Evolutionary conservation across 163 green algal genomes (phyloP).

Genomic region (Chlamydomonas reinhardtii): DNA sequence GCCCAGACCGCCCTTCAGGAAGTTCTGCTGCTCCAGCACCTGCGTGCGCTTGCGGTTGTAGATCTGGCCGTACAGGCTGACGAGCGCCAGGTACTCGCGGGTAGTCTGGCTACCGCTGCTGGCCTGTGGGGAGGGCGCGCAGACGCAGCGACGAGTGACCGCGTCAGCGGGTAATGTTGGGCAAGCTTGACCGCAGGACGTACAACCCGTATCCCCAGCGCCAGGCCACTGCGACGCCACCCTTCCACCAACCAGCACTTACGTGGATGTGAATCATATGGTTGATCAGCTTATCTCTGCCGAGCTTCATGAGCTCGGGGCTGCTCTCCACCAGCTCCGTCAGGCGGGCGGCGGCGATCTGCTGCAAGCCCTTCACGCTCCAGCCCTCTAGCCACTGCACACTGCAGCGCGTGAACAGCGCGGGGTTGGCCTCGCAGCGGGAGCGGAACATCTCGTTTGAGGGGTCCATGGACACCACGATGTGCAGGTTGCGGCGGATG

Average conservation of each 20-base stretch:
- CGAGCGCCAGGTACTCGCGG: conserved; percentile 71
- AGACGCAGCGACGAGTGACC: background rate
- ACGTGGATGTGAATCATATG: conserved; percentile 66
- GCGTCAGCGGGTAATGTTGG: too few relatives aligned
- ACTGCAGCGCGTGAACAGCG: conserved; percentile 76
- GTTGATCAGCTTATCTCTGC: conserved; percentile 47
- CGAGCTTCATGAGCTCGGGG: conserved; percentile 23
- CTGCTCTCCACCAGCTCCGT: conserved; percentile 35
- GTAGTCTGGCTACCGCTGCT: conserved; percentile 43
- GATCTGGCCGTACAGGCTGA: conserved; percentile 71
- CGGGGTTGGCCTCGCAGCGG: conserved; percentile 77
- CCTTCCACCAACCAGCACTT: background rate
- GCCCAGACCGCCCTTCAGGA: conserved; percentile 77
- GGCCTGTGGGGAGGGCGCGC: background rate
- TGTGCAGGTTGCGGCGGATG: conserved; percentile 72
- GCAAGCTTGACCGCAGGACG: background rate
- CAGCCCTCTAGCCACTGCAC: conserved; percentile 79
- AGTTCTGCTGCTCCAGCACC: conserved; percentile 76
- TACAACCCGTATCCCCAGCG: background rate
- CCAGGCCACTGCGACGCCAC: too few relatives aligned
- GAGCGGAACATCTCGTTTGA: conserved; percentile 61
- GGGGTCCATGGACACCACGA: conserved; percentile 82
- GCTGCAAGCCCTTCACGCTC: conserved; percentile 58
- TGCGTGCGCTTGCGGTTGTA: conserved; percentile 69
- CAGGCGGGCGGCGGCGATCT: conserved; percentile 56